Evolutionary conservation across 208 protist genomes (phyloP).

Genomic region (Leishmania tropica): DNA sequence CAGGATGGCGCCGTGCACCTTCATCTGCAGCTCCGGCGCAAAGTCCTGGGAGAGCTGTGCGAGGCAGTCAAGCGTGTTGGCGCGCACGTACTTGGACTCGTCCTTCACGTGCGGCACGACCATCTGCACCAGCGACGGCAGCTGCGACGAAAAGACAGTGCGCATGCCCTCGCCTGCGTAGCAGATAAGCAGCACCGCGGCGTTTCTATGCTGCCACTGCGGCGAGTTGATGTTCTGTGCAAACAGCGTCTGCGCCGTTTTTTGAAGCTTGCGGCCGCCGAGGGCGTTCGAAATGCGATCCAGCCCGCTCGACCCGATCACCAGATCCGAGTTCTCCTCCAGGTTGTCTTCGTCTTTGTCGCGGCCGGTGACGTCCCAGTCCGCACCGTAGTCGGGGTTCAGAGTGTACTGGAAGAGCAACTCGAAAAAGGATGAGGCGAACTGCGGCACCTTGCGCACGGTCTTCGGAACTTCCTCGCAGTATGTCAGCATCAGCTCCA

Average conservation of each 20-base stretch:
- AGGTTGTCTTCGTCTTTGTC: slow-evolving; percentile 69
- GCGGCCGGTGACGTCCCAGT: slow-evolving; percentile 69
- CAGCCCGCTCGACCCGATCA: slow-evolving; percentile 68
- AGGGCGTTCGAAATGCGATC: slow-evolving; percentile 79
- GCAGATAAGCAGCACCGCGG: slow-evolving; percentile 74
- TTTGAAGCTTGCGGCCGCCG: slow-evolving; percentile 78
- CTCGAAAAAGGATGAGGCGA: slow-evolving; percentile 77
- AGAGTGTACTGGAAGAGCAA: slow-evolving; percentile 88
- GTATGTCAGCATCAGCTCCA: slow-evolving; percentile 81
- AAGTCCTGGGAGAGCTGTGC: slow-evolving; percentile 80
- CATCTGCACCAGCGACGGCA: slow-evolving; percentile 51
- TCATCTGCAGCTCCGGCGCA: slow-evolving; percentile 54
- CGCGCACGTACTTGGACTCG: slow-evolving; percentile 82
- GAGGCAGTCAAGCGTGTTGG: slow-evolving; percentile 69
- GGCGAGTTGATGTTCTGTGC: slow-evolving; percentile 62
- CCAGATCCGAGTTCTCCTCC: slow-evolving; percentile 63
- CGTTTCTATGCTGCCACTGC: slow-evolving; percentile 79
- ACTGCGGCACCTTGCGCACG: slow-evolving; percentile 79
- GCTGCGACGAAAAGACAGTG: slow-evolving; percentile 59
- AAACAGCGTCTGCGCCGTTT: slow-evolving; percentile 70
- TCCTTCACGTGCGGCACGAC: slow-evolving; percentile 60
- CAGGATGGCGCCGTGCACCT: slow-evolving; percentile 52
- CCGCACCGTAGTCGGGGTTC: slow-evolving; percentile 53
- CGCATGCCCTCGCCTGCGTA: slow-evolving; percentile 76
- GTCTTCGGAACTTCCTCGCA: slow-evolving; percentile 83